phyloP scores from a whole-genome alignment of 352 stramenopile species.

The Saprolegnia parasitica region DNA sequence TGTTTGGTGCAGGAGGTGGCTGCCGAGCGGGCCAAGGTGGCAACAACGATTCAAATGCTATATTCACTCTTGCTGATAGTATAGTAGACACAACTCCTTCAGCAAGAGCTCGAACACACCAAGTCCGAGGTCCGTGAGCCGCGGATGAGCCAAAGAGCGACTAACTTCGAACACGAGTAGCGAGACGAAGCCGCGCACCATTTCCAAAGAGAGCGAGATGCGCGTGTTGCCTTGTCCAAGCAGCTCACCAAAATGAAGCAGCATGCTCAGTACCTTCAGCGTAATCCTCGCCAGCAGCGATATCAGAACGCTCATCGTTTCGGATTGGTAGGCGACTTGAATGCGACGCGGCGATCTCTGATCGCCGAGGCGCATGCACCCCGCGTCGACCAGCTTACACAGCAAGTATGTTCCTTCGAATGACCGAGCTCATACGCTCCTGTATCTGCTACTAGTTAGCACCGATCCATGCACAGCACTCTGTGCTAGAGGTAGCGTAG shows the following conservation, averaged over 20 bases:
- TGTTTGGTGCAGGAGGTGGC: constrained; percentile 1
- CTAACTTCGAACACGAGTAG: not conserved
- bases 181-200: not conserved
- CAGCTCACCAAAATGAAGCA: not conserved
- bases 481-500: not conserved
- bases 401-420: too few relatives aligned
- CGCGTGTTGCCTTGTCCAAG: not conserved
- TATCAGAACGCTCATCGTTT: not conserved
- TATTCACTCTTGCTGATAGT: not conserved
- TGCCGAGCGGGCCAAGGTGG: not conserved
- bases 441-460: too few relatives aligned
- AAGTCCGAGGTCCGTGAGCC: not conserved
- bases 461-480: not conserved
- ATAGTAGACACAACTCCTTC: not conserved
- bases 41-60: not conserved
- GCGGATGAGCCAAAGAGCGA: not conserved
- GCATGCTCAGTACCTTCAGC: not conserved
- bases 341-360: too few relatives aligned
- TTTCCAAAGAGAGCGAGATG: not conserved
- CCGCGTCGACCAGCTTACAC: too few relatives aligned
- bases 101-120: not conserved
- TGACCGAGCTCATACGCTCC: too few relatives aligned
- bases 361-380: too few relatives aligned
- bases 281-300: not conserved
- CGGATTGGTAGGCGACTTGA: too few relatives aligned